Evolutionary conservation across 805 yeast species (phyloP), one percentile per base, ranked within the genome.

Genomic region (Yamadazyma ubonensis): DNA sequence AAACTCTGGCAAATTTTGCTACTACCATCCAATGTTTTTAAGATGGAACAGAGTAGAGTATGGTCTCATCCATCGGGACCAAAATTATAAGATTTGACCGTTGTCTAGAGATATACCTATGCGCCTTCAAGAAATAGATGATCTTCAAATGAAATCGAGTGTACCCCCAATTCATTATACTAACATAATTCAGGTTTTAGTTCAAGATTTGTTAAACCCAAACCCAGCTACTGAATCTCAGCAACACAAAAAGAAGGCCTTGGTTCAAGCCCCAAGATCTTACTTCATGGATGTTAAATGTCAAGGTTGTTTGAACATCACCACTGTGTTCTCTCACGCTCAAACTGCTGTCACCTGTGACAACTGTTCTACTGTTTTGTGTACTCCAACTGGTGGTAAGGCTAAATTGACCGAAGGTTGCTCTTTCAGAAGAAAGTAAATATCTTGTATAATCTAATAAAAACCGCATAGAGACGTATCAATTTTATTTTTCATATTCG

Each of bases 341-440:
- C 99, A 93, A 81, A 93, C 99, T 63, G 98, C 97, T 64, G 99
- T 93, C 65, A 86, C 96, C 66, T 93, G 99, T 82, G 98, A 95
- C 68, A 82, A 95, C 42, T 93, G 99, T 79, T 83, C 98, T 57
- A 88, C 96, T 57, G 97, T 93, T 54, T 85, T 93, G 69, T 90
- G 98, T 78, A 84, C 93, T 67, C 99, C 99, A 71, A 86, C 97
- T 57, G 99, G 99, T 81, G 99, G 99, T 81, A 93, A 93, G 83
- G 97, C 98, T 68, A 89, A 85, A 77, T 83, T 93, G 72, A 89
- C 98, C 61, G 99, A 95, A 79, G 99, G 99, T 75, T 86, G 95
- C 70, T 93, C 99, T 64, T 93, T 89, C 93, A 89, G 98, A 85
- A 87, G 88, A 78, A 93, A 91, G 88, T 91, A 87, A 84, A 49